Conservation (phyloP, 2,329 filamentous ascomycete genomes). For the Gnomoniopsis sp. region DNA sequence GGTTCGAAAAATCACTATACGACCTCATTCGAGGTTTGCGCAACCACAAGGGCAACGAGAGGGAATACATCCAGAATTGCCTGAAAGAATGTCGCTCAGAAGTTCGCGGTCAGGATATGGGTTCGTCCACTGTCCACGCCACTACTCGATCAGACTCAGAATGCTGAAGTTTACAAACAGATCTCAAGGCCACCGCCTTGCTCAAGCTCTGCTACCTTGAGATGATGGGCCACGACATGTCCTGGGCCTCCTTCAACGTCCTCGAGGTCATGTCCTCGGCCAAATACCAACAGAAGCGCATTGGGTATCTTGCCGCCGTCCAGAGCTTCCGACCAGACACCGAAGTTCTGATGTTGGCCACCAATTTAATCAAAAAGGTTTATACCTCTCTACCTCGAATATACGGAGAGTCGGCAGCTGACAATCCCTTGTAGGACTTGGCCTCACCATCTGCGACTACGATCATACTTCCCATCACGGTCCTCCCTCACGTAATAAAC, state of each 20-base stretch:
- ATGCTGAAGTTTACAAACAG: constrained; percentile 37
- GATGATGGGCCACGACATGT: constrained; percentile 99
- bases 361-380: constrained; percentile 93
- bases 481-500: constrained; percentile 93
- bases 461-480: constrained; percentile 80
- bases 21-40: constrained; percentile 96
- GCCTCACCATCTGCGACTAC: constrained; percentile 68
- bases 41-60: constrained; percentile 92
- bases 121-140: constrained; percentile 41
- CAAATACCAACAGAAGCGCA: constrained; percentile 92
- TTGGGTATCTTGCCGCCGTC: constrained; percentile 90
- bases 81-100: constrained; percentile 94
- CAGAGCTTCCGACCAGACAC: constrained; percentile 96
- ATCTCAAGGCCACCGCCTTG: constrained; percentile 93
- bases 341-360: constrained; percentile 95
- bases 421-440: constrained; percentile 56
- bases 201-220: constrained; percentile 96
- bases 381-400: neutral
- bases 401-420: neutral
- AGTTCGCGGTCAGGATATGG: constrained; percentile 90
- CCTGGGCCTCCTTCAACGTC: constrained; percentile 97
- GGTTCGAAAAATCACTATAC: constrained; percentile 99
- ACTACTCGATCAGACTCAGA: neutral
- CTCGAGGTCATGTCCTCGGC: constrained; percentile 97
- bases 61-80: constrained; percentile 89